phyloP scores from a whole-genome alignment of 768 basidiomycete genomes.

The Asterophora parasitica region DNA sequence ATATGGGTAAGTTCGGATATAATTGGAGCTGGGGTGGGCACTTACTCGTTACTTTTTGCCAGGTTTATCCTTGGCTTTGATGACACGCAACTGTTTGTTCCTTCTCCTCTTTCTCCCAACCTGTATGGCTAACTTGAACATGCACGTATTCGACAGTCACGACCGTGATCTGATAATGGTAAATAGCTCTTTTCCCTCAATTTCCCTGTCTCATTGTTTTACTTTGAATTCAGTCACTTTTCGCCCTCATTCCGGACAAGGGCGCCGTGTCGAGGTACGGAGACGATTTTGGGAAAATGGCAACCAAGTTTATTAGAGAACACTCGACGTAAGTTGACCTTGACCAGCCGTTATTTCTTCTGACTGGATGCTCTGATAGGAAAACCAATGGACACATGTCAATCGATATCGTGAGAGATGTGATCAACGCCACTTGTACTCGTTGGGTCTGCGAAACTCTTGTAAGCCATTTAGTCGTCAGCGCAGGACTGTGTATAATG shows the following conservation, averaged over 20 bases:
- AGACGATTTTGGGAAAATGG: slow-evolving; percentile 14
- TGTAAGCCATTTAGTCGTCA: slow-evolving; percentile 12
- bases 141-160: slow-evolving; percentile 13
- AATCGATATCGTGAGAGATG: slow-evolving; percentile 20
- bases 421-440: slow-evolving; percentile 23
- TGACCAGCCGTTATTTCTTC: no score
- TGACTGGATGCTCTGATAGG: no score
- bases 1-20: slow-evolving; percentile 15
- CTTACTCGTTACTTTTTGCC: no score
- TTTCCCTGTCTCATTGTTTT: background rate
- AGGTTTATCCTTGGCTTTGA: slow-evolving; percentile 20
- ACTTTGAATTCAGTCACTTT: slow-evolving; percentile 12
- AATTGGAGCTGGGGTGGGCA: no score
- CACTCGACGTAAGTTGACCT: slow-evolving; percentile 9
- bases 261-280: slow-evolving; percentile 14
- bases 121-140: background rate
- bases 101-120: background rate
- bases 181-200: background rate
- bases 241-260: slow-evolving; percentile 17
- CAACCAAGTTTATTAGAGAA: slow-evolving; percentile 10
- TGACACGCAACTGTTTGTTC: slow-evolving; percentile 13
- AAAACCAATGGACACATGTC: slow-evolving; percentile 5
- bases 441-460: slow-evolving; percentile 24
- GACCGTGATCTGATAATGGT: slow-evolving; percentile 21
- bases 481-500: background rate